Base-by-base conservation (phyloP, 768 basidiomycete genomes). In the Panellus pusillus region DNA sequence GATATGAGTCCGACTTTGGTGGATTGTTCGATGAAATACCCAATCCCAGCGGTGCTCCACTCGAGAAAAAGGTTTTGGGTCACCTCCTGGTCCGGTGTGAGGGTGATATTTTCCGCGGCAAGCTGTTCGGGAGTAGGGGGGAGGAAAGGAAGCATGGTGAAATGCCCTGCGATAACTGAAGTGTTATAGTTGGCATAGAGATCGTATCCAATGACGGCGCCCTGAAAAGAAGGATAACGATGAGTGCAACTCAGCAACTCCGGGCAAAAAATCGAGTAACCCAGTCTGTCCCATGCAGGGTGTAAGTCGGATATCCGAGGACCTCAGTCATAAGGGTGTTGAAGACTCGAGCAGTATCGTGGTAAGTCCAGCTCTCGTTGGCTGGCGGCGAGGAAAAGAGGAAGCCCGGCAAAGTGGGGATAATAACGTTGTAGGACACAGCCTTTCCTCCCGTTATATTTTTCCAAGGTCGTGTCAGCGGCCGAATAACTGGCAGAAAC, bases 311-410 rank as follows among this genome's bases (percentile, higher is more conserved):
- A 50, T 68, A 67, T 15, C 60, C 61, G 9, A 68, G 61, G 12
- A 67, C 61, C n/a, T 64, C 58, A 7, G 54, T 56, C 66, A 68
- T 66, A 13, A 68, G 60, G 3, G 57, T 63, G 47, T 68, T 60
- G 49, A 62, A 67, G 14, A 66, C 36, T n/a, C 62, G 53, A 3
- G 67, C 67, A 31, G 57, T 66, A 44, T 68, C 65, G 13, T 37
- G 50, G 8, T 55, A 54, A 6, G 32, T 63, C 53, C 53, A 54
- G 56, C 62, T 56, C 9, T 55, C 54, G 31, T 51, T 39, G 8
- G 49, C 47, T 2, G 60, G 57, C 13, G 62, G 57, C 3, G 59
- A 56, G 20, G 60, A 61, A 39, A 61, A 63, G 38, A 51, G 45
- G 45, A 59, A 64, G 3, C 64, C 64, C 6, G 64, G 62, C 11